Evolutionary conservation across 23 red algal species (phyloP).

Genomic region (Chondrus crispus): DNA sequence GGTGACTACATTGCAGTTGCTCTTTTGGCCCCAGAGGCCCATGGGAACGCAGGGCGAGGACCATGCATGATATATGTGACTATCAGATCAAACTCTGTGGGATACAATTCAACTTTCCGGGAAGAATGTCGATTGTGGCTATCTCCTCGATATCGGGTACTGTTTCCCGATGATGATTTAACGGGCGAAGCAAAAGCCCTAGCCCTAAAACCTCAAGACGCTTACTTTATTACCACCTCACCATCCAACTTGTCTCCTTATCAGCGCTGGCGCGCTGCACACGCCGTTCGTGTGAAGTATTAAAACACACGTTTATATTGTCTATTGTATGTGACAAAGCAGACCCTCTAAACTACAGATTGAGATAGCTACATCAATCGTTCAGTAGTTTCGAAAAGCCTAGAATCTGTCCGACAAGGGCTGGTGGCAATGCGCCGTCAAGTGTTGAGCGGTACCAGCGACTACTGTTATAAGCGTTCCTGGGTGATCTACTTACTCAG

Average conservation of each 20-base stretch:
- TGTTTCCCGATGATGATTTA: conserved; percentile 49
- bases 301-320: neutral
- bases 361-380: too few relatives aligned
- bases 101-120: conserved; percentile 36
- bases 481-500: too few relatives aligned
- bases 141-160: neutral
- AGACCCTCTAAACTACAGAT: too few relatives aligned
- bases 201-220: conserved; percentile 55
- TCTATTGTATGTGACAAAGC: too few relatives aligned
- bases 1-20: conserved; percentile 65
- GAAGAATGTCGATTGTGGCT: conserved; percentile 67
- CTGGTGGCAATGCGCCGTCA: too few relatives aligned
- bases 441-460: too few relatives aligned
- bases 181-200: conserved; percentile 14
- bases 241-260: conserved; percentile 15
- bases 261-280: conserved; percentile 65
- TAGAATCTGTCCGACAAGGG: too few relatives aligned
- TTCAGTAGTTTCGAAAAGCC: too few relatives aligned
- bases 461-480: too few relatives aligned
- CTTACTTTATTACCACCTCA: conserved; percentile 69
- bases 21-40: conserved; percentile 56
- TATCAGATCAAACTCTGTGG: conserved; percentile 49
- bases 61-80: conserved; percentile 60
- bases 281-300: conserved; percentile 30
- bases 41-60: conserved; percentile 20